phyloP scores from a whole-genome alignment of 2,329 filamentous ascomycete species.

The Pestalotiopsis sp. region DNA sequence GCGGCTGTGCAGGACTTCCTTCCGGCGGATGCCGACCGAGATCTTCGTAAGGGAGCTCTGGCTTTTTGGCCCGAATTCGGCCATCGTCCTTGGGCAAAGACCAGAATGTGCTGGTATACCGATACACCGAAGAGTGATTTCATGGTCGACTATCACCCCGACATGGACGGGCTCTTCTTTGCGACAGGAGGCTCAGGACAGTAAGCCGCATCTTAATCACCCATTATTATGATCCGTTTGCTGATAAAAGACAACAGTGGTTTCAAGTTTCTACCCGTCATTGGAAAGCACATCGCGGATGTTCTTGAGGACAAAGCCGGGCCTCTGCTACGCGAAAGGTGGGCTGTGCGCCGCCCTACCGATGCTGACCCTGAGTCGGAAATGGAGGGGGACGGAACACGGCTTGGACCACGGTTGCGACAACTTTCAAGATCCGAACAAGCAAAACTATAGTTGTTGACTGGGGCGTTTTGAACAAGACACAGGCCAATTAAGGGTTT shows the following conservation, averaged over 20 bases:
- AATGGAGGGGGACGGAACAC: conserved; percentile 1
- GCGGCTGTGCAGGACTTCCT: conserved; percentile 42
- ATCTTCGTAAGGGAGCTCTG: conserved; percentile 51
- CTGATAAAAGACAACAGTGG: conserved; percentile 18
- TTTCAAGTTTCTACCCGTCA: conserved; percentile 29
- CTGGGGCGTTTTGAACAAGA: background rate
- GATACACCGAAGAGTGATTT: conserved; percentile 68
- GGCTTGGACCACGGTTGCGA: background rate
- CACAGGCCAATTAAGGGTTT: too few relatives aligned
- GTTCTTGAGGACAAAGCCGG: conserved; percentile 34
- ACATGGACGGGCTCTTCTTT: conserved; percentile 46
- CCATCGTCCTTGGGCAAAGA: conserved; percentile 51
- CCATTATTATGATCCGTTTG: background rate
- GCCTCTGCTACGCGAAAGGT: conserved; percentile 29
- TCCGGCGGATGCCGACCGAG: conserved; percentile 53
- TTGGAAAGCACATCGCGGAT: conserved; percentile 31
- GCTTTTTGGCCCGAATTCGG: conserved; percentile 58
- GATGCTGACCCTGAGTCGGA: background rate
- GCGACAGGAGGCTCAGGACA: conserved; percentile 52
- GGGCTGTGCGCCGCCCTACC: conserved; percentile 16
- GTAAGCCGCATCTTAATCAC: conserved; percentile 19
- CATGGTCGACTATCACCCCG: conserved; percentile 59
- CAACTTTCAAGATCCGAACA: background rate
- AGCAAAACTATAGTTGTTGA: background rate
- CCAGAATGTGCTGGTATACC: conserved; percentile 65